Base-by-base conservation (phyloP, 345 rosid species). In the Heritiera littoralis region DNA sequence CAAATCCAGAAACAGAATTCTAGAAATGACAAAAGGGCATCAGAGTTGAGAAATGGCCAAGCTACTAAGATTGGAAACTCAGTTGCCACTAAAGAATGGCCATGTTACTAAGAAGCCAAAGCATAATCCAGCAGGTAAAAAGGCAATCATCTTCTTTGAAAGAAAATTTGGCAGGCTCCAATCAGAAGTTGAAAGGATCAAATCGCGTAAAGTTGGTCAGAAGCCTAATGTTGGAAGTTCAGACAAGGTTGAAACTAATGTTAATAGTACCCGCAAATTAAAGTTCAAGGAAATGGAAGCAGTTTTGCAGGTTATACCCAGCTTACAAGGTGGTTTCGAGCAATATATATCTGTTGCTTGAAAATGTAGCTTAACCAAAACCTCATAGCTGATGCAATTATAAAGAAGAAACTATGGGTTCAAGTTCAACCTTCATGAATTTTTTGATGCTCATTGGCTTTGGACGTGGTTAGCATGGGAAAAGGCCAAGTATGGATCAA, bases 1-100 rank as follows among this genome's bases (percentile, higher is more conserved):
- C 49, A 83, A 82, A 66, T 80, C 80, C 66, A 78, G 81, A 89
- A 95, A 82, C 81, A 88, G 76, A 89, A 84, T 79, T 82, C 83
- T 20, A 83, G 69, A 60, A 89, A 76, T 61, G 86, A 84, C 41
- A 83, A 79, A 54, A 73, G 79, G 77, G 69, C 77, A 49, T 77
- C 76, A 5, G 81, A 80, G 46, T 55, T 61, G 35, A 77, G 58
- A 58, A 84, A 80, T 43, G 64, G 38, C 38, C 38, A 35, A 35
- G 38, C 38, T 35, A 35, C 79, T 74, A 56, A 63, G 77, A 28
- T 64, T 18, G 79, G 80, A 32, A 79, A 81, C 79, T 66, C 43
- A 41, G 76, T 54, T 60, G 74, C 66, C 15, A 14, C 38, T 0
- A 80, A 78, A 52, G 84, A 70, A 9, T 1, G 74, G 13, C 40